Conservation (phyloP, 495 filamentous ascomycete species). For the Parathielavia hyrcaniae region DNA sequence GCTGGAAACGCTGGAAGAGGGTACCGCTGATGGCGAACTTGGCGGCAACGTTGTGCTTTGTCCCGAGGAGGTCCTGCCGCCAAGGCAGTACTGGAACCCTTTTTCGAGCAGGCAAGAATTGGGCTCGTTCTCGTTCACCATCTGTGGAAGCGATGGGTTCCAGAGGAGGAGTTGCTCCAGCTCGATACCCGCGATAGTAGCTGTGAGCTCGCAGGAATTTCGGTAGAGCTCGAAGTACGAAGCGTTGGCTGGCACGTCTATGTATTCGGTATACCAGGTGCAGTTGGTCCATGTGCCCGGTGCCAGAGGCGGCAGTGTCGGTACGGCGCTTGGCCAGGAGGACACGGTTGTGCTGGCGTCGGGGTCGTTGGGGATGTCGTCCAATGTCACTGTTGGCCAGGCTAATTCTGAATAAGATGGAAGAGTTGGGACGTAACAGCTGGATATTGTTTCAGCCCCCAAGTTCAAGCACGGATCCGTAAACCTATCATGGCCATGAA, state of each 20-base stretch:
- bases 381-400: too few species aligned
- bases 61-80: neutral
- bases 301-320: neutral
- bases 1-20: slow-evolving; percentile 5
- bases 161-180: slow-evolving; percentile 2
- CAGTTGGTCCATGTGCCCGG: neutral
- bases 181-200: neutral
- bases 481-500: too few species aligned
- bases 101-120: neutral
- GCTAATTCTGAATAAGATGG: too few species aligned
- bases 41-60: neutral
- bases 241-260: neutral
- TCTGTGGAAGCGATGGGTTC: slow-evolving; percentile 1
- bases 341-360: neutral
- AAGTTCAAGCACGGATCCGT: too few species aligned
- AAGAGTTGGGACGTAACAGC: too few species aligned
- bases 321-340: neutral
- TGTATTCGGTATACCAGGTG: neutral
- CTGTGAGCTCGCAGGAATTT: neutral
- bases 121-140: neutral
- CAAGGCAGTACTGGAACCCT: slow-evolving; percentile 1
- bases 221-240: neutral
- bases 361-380: too few species aligned
- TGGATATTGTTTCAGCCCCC: too few species aligned
- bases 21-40: neutral